phyloP scores from a whole-genome alignment of 2,329 filamentous ascomycete genomes.

The Stagonosporopsis vannaccii region DNA sequence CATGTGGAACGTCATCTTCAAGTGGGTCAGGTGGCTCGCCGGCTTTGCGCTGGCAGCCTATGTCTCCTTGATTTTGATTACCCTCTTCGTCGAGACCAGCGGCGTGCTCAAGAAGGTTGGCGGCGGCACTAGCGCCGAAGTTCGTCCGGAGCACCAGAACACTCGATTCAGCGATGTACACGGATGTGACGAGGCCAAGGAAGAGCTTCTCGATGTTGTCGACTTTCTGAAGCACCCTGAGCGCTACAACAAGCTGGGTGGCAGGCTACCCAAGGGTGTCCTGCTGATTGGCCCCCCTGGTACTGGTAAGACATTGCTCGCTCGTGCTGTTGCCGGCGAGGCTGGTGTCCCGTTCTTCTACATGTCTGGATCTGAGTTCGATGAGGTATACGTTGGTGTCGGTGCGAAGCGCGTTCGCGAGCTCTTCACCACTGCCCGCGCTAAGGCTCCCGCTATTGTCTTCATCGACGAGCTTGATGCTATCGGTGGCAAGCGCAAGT shows the following conservation, averaged over 20 bases:
- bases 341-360: slow-evolving; percentile 99
- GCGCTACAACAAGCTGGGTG: slow-evolving; percentile 90
- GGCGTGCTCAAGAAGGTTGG: slow-evolving; percentile 81
- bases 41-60: slow-evolving; percentile 83
- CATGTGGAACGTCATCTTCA: slow-evolving; percentile 78
- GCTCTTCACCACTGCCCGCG: slow-evolving; percentile 81
- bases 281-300: slow-evolving; percentile 93
- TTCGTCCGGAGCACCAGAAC: slow-evolving; percentile 90
- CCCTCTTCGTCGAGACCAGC: slow-evolving; percentile 81
- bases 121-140: slow-evolving; percentile 76
- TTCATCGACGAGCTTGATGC: slow-evolving; percentile 96
- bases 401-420: slow-evolving; percentile 96
- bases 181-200: slow-evolving; percentile 97
- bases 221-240: slow-evolving; percentile 95
- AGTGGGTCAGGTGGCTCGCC: slow-evolving; percentile 87
- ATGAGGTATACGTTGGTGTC: slow-evolving; percentile 97
- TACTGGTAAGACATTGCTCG: slow-evolving; percentile 95
- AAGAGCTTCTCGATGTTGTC: slow-evolving; percentile 95
- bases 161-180: slow-evolving; percentile 93
- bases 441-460: slow-evolving; percentile 89
- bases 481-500: slow-evolving; percentile 92
- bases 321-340: slow-evolving; percentile 93
- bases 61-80: slow-evolving; percentile 78
- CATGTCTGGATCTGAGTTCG: slow-evolving; percentile 99
- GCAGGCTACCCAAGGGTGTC: slow-evolving; percentile 96